These are phyloP conservation scores for Lentinus tigrinus DNA, from an alignment of 768 basidiomycete genomes.

Conservation along the genomic window DNA sequence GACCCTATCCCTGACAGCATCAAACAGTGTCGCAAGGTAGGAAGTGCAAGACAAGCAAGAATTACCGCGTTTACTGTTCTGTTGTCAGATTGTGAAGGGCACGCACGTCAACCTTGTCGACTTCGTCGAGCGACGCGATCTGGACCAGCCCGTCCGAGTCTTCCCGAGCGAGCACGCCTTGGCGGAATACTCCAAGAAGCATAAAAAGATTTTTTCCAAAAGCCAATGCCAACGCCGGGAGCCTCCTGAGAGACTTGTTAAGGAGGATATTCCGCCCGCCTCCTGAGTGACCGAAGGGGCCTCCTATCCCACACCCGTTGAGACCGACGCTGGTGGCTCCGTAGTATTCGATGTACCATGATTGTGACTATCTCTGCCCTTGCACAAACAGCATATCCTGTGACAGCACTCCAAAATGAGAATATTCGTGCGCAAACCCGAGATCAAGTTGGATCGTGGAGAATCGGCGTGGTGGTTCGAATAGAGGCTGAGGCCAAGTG, in stretches of 20 bases:
- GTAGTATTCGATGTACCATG: not conserved
- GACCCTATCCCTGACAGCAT: slow-evolving; percentile 1
- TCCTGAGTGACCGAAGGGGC: no score
- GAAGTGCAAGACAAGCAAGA: not conserved
- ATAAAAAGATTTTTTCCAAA: slow-evolving; percentile 28
- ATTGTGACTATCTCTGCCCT: no score
- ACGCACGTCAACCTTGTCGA: slow-evolving; percentile 34
- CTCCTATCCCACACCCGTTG: no score
- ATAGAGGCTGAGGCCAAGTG: not conserved
- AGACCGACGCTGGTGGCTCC: no score
- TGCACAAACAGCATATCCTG: no score
- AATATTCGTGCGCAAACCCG: no score
- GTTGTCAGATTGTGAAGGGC: slow-evolving; percentile 22
- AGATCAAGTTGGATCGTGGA: no score
- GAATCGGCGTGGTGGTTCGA: not conserved
- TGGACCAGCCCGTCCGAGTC: slow-evolving; percentile 13
- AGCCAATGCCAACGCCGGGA: slow-evolving; percentile 27
- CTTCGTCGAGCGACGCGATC: slow-evolving; percentile 23
- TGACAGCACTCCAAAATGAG: no score
- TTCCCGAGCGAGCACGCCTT: slow-evolving; percentile 26
- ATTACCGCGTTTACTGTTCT: not conserved
- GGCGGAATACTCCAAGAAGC: slow-evolving; percentile 21
- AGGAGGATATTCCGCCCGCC: slow-evolving; percentile 20
- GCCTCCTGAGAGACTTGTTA: slow-evolving; percentile 30
- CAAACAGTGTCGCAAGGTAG: slow-evolving; percentile 9